phyloP scores from a whole-genome alignment of 176 grass and related monocot species.

The Cenchrus purpureus region DNA sequence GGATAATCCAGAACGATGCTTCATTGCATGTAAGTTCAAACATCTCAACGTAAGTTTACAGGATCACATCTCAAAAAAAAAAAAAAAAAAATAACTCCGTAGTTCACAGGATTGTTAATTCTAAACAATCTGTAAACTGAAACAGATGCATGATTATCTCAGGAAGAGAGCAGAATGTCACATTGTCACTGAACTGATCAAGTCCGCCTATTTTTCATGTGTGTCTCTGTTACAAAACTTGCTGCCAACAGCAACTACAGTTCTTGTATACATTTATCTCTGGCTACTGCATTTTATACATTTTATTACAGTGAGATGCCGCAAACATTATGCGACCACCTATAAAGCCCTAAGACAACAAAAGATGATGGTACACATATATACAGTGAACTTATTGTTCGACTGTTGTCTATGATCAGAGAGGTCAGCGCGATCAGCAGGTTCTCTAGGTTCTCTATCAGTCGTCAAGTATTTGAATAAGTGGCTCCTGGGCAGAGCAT shows the following conservation, averaged over 20 bases:
- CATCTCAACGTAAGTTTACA: too few relatives aligned
- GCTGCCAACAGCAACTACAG: slow-evolving; percentile 18
- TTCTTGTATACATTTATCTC: slow-evolving; percentile 38
- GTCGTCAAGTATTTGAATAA: slow-evolving; percentile 10
- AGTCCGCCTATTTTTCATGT: not conserved
- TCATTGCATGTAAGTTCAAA: not conserved
- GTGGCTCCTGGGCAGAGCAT: not conserved
- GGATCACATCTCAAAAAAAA: too few relatives aligned
- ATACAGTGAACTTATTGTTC: slow-evolving; percentile 25
- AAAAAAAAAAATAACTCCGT: not conserved
- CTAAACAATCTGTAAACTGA: not conserved
- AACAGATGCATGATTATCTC: not conserved
- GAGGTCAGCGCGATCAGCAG: slow-evolving; percentile 18
- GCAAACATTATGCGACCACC: slow-evolving; percentile 22
- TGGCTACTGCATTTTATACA: slow-evolving; percentile 34
- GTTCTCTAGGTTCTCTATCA: not conserved
- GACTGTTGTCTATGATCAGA: slow-evolving; percentile 26
- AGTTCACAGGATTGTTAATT: not conserved
- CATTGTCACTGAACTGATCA: not conserved
- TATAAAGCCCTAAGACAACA: slow-evolving; percentile 35
- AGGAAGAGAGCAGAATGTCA: not conserved
- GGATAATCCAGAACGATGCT: not conserved
- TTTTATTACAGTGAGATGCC: slow-evolving; percentile 32
- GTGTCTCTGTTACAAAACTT: slow-evolving; percentile 30
- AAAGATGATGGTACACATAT: slow-evolving; percentile 37